These are phyloP conservation scores for Hymenoscyphus albidus DNA, from an alignment of 2,329 filamentous ascomycete species.

Conservation along the genomic window DNA sequence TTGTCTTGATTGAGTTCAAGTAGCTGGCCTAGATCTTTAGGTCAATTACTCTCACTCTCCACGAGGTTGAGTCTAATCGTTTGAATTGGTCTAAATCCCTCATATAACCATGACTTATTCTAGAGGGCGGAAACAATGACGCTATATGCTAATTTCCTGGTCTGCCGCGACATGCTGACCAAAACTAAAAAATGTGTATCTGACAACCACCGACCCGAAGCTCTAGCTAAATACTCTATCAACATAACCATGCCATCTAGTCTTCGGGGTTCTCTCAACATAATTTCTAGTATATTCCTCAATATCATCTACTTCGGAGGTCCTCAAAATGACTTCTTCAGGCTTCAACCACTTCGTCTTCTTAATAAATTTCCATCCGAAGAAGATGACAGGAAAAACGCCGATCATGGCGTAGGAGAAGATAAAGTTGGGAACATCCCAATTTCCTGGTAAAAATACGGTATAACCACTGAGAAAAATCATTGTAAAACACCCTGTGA, in stretches of 20 bases:
- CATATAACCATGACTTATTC: too few species aligned
- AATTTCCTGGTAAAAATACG: conserved; percentile 53
- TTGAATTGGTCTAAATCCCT: too few species aligned
- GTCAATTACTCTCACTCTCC: too few species aligned
- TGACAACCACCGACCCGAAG: too few species aligned
- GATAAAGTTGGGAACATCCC: conserved; percentile 58
- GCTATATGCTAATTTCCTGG: too few species aligned
- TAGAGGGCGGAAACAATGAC: too few species aligned
- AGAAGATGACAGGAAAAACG: conserved; percentile 54
- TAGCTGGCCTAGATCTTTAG: too few species aligned
- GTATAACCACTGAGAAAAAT: conserved; percentile 58
- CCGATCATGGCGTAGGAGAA: conserved; percentile 58
- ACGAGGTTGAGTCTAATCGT: too few species aligned
- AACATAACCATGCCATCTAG: conserved; percentile 24
- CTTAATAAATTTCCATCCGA: conserved; percentile 59
- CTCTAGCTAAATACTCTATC: conserved; percentile 26
- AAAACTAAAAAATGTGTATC: too few species aligned
- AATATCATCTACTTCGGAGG: conserved; percentile 54
- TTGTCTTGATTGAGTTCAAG: too few species aligned
- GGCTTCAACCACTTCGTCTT: conserved; percentile 50
- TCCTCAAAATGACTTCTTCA: conserved; percentile 50
- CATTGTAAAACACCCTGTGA: conserved; percentile 53
- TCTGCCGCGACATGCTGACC: too few species aligned
- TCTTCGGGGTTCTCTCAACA: conserved; percentile 35
- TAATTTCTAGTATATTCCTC: conserved; percentile 57